Conservation (phyloP, 208 protist genomes). For the Leptomonas seymouri region DNA sequence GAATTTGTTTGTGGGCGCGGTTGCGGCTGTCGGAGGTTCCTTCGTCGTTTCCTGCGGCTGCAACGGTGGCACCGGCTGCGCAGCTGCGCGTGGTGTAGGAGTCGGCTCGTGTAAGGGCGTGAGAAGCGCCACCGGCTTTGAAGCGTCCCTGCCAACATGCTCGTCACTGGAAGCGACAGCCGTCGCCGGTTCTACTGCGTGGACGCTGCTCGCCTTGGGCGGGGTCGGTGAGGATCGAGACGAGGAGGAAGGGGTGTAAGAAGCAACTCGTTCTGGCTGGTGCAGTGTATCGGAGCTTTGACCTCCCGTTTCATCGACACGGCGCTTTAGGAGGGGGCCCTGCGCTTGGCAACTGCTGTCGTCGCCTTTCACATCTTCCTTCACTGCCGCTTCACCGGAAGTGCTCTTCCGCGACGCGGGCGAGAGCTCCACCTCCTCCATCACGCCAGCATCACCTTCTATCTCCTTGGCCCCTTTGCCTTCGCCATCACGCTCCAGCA, state of each 20-base stretch:
- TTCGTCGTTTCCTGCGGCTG: neutral
- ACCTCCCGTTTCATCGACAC: neutral
- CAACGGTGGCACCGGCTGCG: neutral
- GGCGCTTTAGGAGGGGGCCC: neutral
- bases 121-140: neutral
- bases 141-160: neutral
- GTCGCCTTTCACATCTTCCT: neutral
- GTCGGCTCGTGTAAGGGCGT: neutral
- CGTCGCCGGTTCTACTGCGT: neutral
- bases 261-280: neutral
- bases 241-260: neutral
- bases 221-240: neutral
- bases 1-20: neutral
- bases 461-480: neutral
- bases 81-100: neutral
- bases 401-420: constrained; percentile 17
- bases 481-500: constrained; percentile 7
- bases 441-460: neutral
- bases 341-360: neutral
- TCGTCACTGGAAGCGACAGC: neutral
- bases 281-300: neutral
- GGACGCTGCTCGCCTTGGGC: constrained; percentile 12
- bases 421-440: constrained; percentile 23
- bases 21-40: neutral
- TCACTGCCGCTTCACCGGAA: too few species aligned